Conservation (phyloP, 371 early-diverging fungal genomes). For the Fennellomyces sp. region DNA sequence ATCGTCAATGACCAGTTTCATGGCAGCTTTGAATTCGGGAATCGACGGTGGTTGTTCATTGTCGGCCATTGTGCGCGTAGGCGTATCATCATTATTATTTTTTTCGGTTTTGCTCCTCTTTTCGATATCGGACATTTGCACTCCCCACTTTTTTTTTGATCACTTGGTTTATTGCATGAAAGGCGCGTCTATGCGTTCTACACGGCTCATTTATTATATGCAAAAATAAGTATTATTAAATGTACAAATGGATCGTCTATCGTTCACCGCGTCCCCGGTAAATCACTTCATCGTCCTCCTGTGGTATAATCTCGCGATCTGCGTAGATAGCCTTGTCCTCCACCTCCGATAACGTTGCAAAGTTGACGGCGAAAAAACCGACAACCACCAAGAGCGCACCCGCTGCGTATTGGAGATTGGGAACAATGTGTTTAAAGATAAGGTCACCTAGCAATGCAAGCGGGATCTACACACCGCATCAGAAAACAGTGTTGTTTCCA, state of each 20-base stretch:
- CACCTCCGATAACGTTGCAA: constrained; percentile 44
- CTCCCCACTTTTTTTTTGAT: too few relatives aligned
- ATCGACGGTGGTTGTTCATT: too few relatives aligned
- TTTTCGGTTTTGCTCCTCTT: too few relatives aligned
- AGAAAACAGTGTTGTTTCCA: too few relatives aligned
- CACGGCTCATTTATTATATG: too few relatives aligned
- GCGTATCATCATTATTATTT: too few relatives aligned
- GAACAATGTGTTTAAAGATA: constrained; percentile 62
- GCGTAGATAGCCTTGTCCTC: constrained; percentile 19
- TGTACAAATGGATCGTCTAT: neutral
- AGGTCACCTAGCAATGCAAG: constrained; percentile 77
- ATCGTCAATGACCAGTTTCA: too few relatives aligned
- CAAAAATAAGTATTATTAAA: neutral
- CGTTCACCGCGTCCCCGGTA: neutral
- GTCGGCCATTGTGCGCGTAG: too few relatives aligned
- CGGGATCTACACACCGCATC: constrained; percentile 53
- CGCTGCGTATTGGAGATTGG: constrained; percentile 59
- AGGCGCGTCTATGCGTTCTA: too few relatives aligned
- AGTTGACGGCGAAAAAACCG: constrained; percentile 73
- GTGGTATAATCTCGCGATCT: constrained; percentile 11
- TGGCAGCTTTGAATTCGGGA: too few relatives aligned
- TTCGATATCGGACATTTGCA: too few relatives aligned
- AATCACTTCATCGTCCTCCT: neutral
- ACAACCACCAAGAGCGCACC: constrained; percentile 70
- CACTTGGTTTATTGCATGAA: too few relatives aligned